These are phyloP conservation scores for Leccinum broughii DNA, from an alignment of 768 basidiomycete genomes.

Conservation along the genomic window DNA sequence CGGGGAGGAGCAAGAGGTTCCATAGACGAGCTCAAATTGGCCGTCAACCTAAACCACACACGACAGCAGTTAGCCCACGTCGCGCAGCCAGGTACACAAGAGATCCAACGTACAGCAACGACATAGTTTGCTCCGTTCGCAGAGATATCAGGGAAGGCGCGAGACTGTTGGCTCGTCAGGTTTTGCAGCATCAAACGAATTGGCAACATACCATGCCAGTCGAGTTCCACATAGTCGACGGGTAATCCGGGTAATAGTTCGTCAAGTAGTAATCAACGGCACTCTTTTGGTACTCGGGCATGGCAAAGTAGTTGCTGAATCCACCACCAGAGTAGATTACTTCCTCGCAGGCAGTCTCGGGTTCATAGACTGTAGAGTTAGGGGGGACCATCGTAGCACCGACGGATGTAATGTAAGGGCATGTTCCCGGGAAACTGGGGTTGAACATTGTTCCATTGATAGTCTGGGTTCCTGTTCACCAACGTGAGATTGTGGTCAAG, in stretches of 20 bases:
- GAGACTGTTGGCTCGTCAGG: conserved; percentile 37
- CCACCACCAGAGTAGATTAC: conserved; percentile 34
- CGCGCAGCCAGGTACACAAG: background rate
- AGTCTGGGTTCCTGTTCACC: conserved; percentile 27
- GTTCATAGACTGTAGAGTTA: conserved; percentile 27
- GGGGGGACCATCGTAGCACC: conserved; percentile 49
- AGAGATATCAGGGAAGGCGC: conserved; percentile 39
- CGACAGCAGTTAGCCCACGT: too few species aligned
- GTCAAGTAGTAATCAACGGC: conserved; percentile 35
- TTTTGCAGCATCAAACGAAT: conserved; percentile 22
- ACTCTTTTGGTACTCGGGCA: conserved; percentile 40
- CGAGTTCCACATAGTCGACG: conserved; percentile 26
- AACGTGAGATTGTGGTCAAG: background rate
- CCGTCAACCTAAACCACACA: conserved; percentile 33
- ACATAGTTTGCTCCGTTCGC: conserved; percentile 38
- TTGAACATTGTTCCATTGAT: conserved; percentile 36
- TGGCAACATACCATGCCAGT: conserved; percentile 18
- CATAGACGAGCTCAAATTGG: conserved; percentile 32
- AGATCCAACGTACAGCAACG: conserved; percentile 15
- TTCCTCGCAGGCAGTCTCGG: conserved; percentile 33
- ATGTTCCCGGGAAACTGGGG: conserved; percentile 44
- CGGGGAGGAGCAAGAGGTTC: conserved; percentile 37
- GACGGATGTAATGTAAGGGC: conserved; percentile 47
- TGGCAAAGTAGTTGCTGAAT: conserved; percentile 44
- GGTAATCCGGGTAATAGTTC: conserved; percentile 31